phyloP scores from a whole-genome alignment of 768 basidiomycete genomes.

The Lactifluus hygrophoroides region DNA sequence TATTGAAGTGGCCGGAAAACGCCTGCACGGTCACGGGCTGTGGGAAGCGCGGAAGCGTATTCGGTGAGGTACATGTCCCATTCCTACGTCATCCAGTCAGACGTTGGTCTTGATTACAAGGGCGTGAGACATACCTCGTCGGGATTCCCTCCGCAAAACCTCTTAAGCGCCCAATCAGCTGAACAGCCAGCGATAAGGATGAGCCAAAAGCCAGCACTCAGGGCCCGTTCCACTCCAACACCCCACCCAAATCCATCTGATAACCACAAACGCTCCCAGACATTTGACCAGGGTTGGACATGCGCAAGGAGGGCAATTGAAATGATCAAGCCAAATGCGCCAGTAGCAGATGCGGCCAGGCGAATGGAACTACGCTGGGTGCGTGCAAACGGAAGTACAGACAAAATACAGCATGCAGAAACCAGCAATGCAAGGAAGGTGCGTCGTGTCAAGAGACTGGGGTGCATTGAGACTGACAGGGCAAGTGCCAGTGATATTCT shows the following conservation, averaged over 20 bases:
- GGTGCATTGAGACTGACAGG: slow-evolving; percentile 47
- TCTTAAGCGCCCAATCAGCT: slow-evolving; percentile 47
- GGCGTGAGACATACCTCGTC: slow-evolving; percentile 41
- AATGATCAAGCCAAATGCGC: slow-evolving; percentile 47
- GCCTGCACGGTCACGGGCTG: slow-evolving; percentile 40
- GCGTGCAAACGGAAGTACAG: slow-evolving; percentile 37
- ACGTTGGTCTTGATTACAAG: not conserved
- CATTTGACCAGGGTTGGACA: slow-evolving; percentile 47
- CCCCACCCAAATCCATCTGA: slow-evolving; percentile 44
- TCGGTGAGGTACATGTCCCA: slow-evolving; percentile 62
- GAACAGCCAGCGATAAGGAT: slow-evolving; percentile 39
- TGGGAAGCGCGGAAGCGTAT: slow-evolving; percentile 46
- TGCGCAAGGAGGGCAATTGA: slow-evolving; percentile 46
- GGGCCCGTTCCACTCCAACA: slow-evolving; percentile 43
- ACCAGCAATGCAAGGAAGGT: slow-evolving; percentile 34
- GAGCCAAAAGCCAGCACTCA: slow-evolving; percentile 49
- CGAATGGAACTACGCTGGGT: slow-evolving; percentile 43
- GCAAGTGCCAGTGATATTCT: slow-evolving; percentile 42
- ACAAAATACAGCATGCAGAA: slow-evolving; percentile 33
- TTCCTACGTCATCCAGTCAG: slow-evolving; percentile 34
- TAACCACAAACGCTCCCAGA: slow-evolving; percentile 58
- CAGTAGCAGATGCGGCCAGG: slow-evolving; percentile 43
- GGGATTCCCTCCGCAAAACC: slow-evolving; percentile 55
- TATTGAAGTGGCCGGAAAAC: slow-evolving; percentile 45
- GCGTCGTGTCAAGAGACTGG: slow-evolving; percentile 40